Base-by-base conservation (phyloP, 2,329 filamentous ascomycete genomes). In the Aspergillus hiratsukae region DNA sequence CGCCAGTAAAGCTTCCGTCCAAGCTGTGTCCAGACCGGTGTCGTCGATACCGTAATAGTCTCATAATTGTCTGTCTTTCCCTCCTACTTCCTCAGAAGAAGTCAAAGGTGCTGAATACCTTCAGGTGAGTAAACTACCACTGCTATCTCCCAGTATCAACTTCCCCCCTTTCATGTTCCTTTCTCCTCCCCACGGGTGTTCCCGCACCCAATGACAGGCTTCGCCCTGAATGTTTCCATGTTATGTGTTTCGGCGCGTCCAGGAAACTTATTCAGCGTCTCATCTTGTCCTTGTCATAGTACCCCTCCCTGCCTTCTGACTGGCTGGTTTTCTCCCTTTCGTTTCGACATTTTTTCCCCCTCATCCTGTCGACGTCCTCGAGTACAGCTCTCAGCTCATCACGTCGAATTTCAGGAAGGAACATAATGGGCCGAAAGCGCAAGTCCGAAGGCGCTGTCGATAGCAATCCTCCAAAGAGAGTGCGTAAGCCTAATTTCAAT, bases 341-440 rank as follows among this genome's bases (percentile, higher is more conserved):
- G 3, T 49, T 28, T 37, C 28, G 10, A 19, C 28, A 52, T 8
- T 21, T 21, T 29, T 25, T 27, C 19, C 11, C 31, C 31, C 6
- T 25, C 23, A 9, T 35, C 21, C 31, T 40, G 19, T 23, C 2
- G 9, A 23, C 21, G 4, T 14, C 21, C 21, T 46, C 23, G 43
- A 23, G 11, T 21, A 27, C 21, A 11, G 21, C 4, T 43, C 43
- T 51, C 29, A n/a, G 19, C n/a, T 19, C 37, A 21, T 51, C 46
- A 23, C 40, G 3, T 27, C 17, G 28, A 19, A 8, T 31, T 21
- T 40, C 49, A 23, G 14, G 6, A 23, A 19, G n/a, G 17, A 27
- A 17, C 17, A 54, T 14, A 41, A 62, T 62, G 60, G 56, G 56
- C 40, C 51, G 43, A 40, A 61, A 61, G 51, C 60, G 60, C 53